These are phyloP conservation scores for Arthrobotrys musiformis DNA, from an alignment of 2,329 filamentous ascomycete species.

Conservation along the genomic window DNA sequence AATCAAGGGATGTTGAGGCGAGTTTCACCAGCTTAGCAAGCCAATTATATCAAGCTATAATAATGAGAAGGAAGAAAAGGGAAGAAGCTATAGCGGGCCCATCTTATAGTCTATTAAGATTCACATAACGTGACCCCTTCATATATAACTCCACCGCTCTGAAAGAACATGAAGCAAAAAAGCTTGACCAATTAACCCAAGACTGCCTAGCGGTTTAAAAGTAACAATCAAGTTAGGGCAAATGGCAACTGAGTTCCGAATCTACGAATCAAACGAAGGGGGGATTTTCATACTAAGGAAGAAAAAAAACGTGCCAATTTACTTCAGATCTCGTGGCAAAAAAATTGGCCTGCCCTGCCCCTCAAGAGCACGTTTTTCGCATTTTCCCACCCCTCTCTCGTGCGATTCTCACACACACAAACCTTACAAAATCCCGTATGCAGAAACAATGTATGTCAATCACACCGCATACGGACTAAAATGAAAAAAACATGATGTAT, in stretches of 20 bases:
- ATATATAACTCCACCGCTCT: background rate
- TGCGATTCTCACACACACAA: background rate
- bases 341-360: no score
- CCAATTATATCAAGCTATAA: constrained; percentile 7
- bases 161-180: constrained; percentile 6
- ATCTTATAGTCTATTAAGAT: background rate
- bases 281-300: background rate
- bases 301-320: constrained; percentile 16
- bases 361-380: constrained; percentile 42
- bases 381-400: background rate
- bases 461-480: constrained; percentile 14
- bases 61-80: background rate
- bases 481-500: background rate
- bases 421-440: background rate
- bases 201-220: constrained; percentile 18
- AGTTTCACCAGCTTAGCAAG: constrained; percentile 14
- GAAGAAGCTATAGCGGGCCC: background rate
- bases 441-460: constrained; percentile 11
- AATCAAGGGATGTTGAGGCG: constrained; percentile 16
- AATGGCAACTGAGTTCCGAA: constrained; percentile 41
- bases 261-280: background rate
- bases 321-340: constrained; percentile 44
- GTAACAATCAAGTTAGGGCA: constrained; percentile 34
- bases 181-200: constrained; percentile 31
- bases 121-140: constrained; percentile 33